These are phyloP conservation scores for Hippophae gyantsensis DNA, from an alignment of 306 rosid species.

Conservation along the genomic window DNA sequence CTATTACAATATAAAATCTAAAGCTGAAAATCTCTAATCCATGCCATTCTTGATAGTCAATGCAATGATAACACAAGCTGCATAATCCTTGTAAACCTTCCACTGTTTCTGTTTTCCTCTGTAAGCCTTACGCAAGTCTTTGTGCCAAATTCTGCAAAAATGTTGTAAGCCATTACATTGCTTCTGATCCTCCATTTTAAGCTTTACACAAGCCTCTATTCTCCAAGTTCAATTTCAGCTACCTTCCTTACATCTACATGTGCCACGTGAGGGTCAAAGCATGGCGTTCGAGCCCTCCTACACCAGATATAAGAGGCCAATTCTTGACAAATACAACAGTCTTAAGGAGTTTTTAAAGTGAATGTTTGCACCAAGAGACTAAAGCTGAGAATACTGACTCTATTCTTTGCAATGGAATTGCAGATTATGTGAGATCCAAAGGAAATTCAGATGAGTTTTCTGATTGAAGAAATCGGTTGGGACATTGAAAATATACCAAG, in stretches of 20 bases:
- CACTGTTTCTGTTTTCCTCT: no score
- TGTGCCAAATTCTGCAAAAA: no score
- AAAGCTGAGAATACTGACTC: conserved; percentile 23
- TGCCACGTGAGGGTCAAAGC: conserved; percentile 55
- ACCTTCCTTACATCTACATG: no score
- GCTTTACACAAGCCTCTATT: conserved; percentile 61
- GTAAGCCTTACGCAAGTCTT: no score
- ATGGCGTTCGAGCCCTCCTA: conserved; percentile 72
- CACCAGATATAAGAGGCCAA: conserved; percentile 61
- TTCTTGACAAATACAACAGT: conserved; percentile 67
- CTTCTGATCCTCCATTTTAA: conserved; percentile 25
- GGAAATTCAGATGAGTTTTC: conserved; percentile 2
- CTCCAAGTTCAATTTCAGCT: conserved; percentile 31
- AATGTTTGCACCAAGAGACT: conserved; percentile 36
- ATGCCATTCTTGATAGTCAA: no score
- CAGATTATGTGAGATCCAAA: conserved; percentile 6
- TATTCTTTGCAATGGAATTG: conserved; percentile 39
- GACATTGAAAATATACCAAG: conserved; percentile 1
- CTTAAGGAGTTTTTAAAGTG: conserved; percentile 40
- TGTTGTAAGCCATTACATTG: no score
- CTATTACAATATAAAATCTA: no score
- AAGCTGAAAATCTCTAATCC: no score
- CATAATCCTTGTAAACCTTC: no score
- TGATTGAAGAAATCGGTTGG: neutral
- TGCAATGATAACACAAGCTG: no score